phyloP scores from a whole-genome alignment of 331 rosid genomes.

The Dryas integrifolia region DNA sequence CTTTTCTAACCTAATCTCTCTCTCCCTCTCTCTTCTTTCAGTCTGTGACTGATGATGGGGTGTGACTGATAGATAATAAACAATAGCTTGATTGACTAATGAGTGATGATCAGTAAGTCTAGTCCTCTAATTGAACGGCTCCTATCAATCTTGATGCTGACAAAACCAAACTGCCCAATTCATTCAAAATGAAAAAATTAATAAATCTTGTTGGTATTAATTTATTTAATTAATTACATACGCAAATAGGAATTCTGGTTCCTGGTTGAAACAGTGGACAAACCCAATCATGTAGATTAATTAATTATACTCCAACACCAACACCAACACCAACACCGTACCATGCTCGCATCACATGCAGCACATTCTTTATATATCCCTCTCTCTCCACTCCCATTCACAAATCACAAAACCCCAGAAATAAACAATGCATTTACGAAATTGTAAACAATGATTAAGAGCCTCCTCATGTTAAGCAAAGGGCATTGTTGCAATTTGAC shows the following conservation, averaged over 20 bases:
- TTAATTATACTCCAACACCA: constrained; percentile 15
- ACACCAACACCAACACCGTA: background rate
- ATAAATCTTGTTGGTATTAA: background rate
- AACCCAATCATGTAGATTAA: constrained; percentile 37
- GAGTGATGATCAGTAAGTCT: background rate
- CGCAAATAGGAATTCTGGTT: too few relatives aligned
- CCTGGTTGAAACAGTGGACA: constrained; percentile 15
- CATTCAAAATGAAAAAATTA: constrained; percentile 3
- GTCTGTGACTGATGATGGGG: background rate
- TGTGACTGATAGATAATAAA: too few relatives aligned
- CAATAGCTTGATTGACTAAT: background rate
- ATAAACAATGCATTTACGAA: background rate
- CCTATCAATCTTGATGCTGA: background rate
- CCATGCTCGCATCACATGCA: constrained; percentile 62
- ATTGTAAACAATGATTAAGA: background rate
- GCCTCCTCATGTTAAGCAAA: constrained; percentile 3
- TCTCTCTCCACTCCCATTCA: background rate
- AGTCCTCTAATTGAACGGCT: constrained; percentile 1
- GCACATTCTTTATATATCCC: constrained; percentile 28
- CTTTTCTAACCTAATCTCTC: constrained; percentile 46
- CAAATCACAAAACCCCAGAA: constrained; percentile 14
- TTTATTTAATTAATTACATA: too few relatives aligned
- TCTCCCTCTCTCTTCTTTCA: background rate
- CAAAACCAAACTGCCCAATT: constrained; percentile 12
- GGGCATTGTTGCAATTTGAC: constrained; percentile 32